A percentile compares a stretch with the other conserved stretches of the same genome.
Conservation (phyloP, 805 yeast species). For the Candida anglica region DNA sequence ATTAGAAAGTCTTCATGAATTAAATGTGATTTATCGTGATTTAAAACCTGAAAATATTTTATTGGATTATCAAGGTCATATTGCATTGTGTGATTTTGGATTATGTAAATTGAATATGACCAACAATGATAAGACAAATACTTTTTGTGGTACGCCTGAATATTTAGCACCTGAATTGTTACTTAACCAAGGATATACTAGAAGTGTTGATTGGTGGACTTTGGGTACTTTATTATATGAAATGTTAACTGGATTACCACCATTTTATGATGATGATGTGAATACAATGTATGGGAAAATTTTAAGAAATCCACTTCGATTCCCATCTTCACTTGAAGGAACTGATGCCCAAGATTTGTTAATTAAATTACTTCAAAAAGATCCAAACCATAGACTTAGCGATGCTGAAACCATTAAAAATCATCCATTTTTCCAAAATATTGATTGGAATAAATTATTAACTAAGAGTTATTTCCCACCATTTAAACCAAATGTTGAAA, state of each 20-base stretch:
- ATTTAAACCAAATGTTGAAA: conserved; percentile 85
- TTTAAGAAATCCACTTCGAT: conserved; percentile 79
- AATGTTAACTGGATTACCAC: conserved; percentile 96
- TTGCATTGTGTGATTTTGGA: conserved; percentile 96
- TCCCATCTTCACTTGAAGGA: conserved; percentile 80
- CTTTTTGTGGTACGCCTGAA: conserved; percentile 98
- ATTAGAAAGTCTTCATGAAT: conserved; percentile 82
- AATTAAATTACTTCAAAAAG: conserved; percentile 72
- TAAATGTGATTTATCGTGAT: conserved; percentile 93
- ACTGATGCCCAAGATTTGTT: conserved; percentile 80
- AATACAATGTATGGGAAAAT: conserved; percentile 93
- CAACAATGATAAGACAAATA: conserved; percentile 79
- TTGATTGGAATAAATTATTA: conserved; percentile 82
- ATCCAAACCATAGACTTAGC: conserved; percentile 73
- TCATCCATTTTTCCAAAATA: conserved; percentile 82
- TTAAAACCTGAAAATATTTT: conserved; percentile 94
- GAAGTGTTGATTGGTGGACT: conserved; percentile 99
- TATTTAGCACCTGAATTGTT: conserved; percentile 93
- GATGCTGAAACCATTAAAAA: conserved; percentile 82
- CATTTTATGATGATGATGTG: conserved; percentile 92
- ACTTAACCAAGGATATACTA: conserved; percentile 89
- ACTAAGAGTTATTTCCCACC: conserved; percentile 93
- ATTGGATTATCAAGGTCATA: conserved; percentile 94
- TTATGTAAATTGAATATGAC: conserved; percentile 94
- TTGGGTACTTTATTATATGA: conserved; percentile 90